Conservation (phyloP, 192 early-diverging fungal species). For the Rhizoclosmatium sp. region DNA sequence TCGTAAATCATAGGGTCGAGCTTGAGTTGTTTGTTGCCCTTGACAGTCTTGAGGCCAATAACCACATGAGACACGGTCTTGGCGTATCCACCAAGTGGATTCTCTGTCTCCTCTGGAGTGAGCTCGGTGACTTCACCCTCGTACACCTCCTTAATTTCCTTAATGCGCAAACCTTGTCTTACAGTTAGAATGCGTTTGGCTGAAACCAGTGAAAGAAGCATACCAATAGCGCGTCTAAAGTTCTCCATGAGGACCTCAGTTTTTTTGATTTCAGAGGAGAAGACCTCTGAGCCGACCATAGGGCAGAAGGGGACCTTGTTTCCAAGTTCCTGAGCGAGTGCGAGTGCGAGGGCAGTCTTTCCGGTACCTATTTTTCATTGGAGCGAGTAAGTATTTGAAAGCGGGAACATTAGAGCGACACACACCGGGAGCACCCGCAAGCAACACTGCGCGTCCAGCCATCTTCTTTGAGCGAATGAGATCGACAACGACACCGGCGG, state of each 20-base stretch:
- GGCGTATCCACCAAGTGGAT: conserved; percentile 96
- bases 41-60: conserved; percentile 96
- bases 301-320: conserved; percentile 99
- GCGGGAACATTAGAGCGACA: background rate
- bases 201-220: background rate
- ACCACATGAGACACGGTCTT: conserved; percentile 96
- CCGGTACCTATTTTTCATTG: conserved; percentile 74
- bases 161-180: conserved; percentile 82
- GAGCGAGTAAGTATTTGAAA: background rate
- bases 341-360: conserved; percentile 97
- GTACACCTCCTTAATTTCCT: conserved; percentile 99
- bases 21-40: conserved; percentile 97
- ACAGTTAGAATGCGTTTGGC: background rate
- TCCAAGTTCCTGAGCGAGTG: conserved; percentile 96
- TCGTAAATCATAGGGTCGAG: conserved; percentile 98
- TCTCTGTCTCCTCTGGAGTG: conserved; percentile 96
- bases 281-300: conserved; percentile 98
- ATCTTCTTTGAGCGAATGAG: conserved; percentile 95
- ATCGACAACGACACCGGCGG: conserved; percentile 92
- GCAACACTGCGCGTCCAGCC: conserved; percentile 93
- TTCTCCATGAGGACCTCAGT: conserved; percentile 99
- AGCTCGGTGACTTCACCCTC: conserved; percentile 99
- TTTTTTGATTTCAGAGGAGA: conserved; percentile 98
- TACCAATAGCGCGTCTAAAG: conserved; percentile 94
- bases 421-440: conserved; percentile 86